Evolutionary conservation across 2,329 filamentous ascomycete species (phyloP), one percentile per base, ranked within the genome.

Genomic region (Penicillium sumatraense): DNA sequence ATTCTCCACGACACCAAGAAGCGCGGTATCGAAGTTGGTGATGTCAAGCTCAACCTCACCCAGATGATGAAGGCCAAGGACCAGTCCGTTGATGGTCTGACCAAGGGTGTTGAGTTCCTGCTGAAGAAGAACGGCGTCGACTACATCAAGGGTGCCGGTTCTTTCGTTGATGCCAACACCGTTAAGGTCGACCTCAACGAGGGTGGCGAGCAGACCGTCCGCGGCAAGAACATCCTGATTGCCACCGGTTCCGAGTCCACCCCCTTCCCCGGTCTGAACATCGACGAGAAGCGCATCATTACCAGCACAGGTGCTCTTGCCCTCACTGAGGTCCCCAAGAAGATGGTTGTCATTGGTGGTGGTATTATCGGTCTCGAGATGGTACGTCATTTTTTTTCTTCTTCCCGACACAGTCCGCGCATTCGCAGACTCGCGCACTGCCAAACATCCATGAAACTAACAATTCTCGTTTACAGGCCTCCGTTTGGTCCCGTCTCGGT

Each of bases 31-130:
- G 93, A 98, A 73, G 95, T 99, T 68, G 89, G 90, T 73, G 91
- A 96, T 80, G 93, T 99, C 72, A 96, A 96, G 79, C 88, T 99
- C 73, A 97, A 99, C 83, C 85, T 99, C 42, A 79, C 82, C 70
- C 88, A 95, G 77, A 92, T 99, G 86, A 97, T 99, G 93, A 96
- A 97, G 82, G 93, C 95, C 57, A 99, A 99, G 82, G 93, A 99
- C 49, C 89, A 87, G 31, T 96, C 95, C 49, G 95, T 99, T 60
- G 78, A 81, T 36, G 87, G 92, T 47, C 81, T 99, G 65, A 99
- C 95, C 64, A 98, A 98, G 83, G 95, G 95, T 75, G 90, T 99
- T 64, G 95, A 99, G 79, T 99, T 93, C 75, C 83, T 99, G 61
- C 89, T 99, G 80, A 98, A 98, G 88, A 98, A 99, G 86, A 99